phyloP scores from a whole-genome alignment of 768 basidiomycete genomes.

The Suillus hirtellus region DNA sequence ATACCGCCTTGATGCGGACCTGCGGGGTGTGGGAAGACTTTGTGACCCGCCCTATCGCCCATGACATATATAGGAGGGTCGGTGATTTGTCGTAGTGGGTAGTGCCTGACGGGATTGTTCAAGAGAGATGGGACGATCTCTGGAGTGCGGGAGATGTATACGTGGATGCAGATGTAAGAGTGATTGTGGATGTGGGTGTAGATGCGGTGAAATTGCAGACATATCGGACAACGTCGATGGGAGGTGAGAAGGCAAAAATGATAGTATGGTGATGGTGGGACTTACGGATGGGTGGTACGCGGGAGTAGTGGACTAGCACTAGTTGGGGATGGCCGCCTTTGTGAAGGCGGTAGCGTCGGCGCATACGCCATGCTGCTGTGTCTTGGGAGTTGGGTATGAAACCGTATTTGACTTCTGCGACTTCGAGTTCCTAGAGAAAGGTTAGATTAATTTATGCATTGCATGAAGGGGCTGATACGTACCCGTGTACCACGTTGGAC shows the following conservation, averaged over 20 bases:
- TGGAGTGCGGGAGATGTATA: constrained; percentile 26
- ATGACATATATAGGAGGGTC: constrained; percentile 70
- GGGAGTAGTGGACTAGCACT: constrained; percentile 75
- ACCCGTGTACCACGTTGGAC: constrained; percentile 59
- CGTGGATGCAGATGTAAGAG: background rate
- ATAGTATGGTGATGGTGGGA: constrained; percentile 20
- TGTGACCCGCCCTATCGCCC: constrained; percentile 75
- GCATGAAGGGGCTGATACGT: constrained; percentile 27
- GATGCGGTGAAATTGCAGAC: background rate
- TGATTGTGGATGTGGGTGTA: too few relatives aligned
- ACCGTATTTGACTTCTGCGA: constrained; percentile 71
- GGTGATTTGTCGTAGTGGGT: constrained; percentile 66
- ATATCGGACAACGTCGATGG: background rate
- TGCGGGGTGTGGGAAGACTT: constrained; percentile 44
- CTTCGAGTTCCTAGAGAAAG: constrained; percentile 66
- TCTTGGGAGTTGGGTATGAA: constrained; percentile 72
- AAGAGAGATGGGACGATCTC: constrained; percentile 59
- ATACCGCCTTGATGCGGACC: constrained; percentile 33
- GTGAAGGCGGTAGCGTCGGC: constrained; percentile 68
- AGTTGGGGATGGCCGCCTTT: constrained; percentile 76
- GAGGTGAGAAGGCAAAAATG: constrained; percentile 7
- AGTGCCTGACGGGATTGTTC: constrained; percentile 64
- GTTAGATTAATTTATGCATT: constrained; percentile 4
- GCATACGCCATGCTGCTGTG: constrained; percentile 60
- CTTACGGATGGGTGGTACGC: constrained; percentile 64